phyloP scores from a whole-genome alignment of 371 early-diverging fungal species.

The Mortierella sp. region DNA sequence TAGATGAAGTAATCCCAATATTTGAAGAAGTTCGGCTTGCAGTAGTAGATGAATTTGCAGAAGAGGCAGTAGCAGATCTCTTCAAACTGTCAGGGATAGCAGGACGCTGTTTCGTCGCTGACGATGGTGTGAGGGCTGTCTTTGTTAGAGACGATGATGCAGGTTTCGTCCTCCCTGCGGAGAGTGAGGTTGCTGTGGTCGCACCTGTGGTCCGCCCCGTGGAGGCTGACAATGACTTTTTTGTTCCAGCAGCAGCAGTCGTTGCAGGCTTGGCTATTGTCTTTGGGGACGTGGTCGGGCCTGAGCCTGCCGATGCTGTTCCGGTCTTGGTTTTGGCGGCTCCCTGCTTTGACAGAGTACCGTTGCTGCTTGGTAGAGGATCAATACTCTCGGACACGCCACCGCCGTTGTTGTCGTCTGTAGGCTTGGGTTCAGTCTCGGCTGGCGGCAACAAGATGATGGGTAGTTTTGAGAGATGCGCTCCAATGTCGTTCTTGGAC shows the following conservation, averaged over 20 bases:
- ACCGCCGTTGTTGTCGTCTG: slow-evolving; percentile 14
- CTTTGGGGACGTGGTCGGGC: background rate
- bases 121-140: slow-evolving; percentile 12
- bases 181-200: slow-evolving; percentile 1
- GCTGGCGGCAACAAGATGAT: slow-evolving; percentile 31
- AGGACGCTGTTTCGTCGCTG: slow-evolving; percentile 24
- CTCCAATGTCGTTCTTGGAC: background rate
- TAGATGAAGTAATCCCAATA: background rate
- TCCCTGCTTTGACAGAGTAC: slow-evolving; percentile 6
- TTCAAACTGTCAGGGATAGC: slow-evolving; percentile 24
- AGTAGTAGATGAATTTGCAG: slow-evolving; percentile 5
- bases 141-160: slow-evolving; percentile 17
- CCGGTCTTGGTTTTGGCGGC: slow-evolving; percentile 3
- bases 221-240: slow-evolving; percentile 10
- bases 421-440: slow-evolving; percentile 15
- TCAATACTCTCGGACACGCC: background rate
- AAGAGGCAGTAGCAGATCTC: slow-evolving; percentile 4
- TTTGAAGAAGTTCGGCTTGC: background rate
- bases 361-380: slow-evolving; percentile 5
- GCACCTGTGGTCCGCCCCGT: slow-evolving; percentile 11
- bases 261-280: slow-evolving; percentile 13
- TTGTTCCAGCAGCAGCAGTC: slow-evolving; percentile 6
- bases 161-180: slow-evolving; percentile 4
- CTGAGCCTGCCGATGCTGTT: background rate
- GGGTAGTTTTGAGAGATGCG: slow-evolving; percentile 1